These are phyloP conservation scores for Suhomyces kunorum DNA, from an alignment of 1,139 yeast species.

Conservation along the genomic window DNA sequence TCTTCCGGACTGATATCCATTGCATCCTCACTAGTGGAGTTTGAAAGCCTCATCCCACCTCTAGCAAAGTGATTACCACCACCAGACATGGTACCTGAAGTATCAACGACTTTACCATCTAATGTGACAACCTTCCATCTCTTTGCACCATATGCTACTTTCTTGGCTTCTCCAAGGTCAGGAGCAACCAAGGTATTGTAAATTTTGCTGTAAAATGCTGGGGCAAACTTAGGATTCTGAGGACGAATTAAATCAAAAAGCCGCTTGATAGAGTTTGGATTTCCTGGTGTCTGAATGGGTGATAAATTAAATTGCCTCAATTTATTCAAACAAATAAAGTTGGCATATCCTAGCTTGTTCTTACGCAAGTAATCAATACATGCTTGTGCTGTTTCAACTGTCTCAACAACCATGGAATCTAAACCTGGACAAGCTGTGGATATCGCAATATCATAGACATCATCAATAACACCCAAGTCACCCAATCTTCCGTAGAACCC, in stretches of 20 bases:
- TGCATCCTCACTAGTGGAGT: constrained; percentile 22
- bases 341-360: constrained; percentile 85
- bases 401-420: constrained; percentile 91
- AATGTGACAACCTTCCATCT: constrained; percentile 89
- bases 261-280: constrained; percentile 76
- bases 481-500: constrained; percentile 94
- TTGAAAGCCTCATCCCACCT: constrained; percentile 62
- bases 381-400: constrained; percentile 89
- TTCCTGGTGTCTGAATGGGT: constrained; percentile 61
- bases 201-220: constrained; percentile 87
- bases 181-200: constrained; percentile 86
- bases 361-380: constrained; percentile 87
- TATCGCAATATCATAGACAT: constrained; percentile 85
- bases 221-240: constrained; percentile 64
- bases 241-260: constrained; percentile 81
- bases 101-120: constrained; percentile 89
- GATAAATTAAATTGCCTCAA: constrained; percentile 62
- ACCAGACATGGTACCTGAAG: constrained; percentile 97
- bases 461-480: constrained; percentile 85
- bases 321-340: constrained; percentile 78
- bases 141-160: constrained; percentile 81
- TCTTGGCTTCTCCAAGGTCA: constrained; percentile 76
- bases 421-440: constrained; percentile 93
- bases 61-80: constrained; percentile 75
- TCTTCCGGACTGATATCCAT: constrained; percentile 55